Percentiles rank a stretch among this genome's conserved stretches.
Conservation (phyloP, 2,329 filamentous ascomycete genomes). For the Cladophialophora bantiana region DNA sequence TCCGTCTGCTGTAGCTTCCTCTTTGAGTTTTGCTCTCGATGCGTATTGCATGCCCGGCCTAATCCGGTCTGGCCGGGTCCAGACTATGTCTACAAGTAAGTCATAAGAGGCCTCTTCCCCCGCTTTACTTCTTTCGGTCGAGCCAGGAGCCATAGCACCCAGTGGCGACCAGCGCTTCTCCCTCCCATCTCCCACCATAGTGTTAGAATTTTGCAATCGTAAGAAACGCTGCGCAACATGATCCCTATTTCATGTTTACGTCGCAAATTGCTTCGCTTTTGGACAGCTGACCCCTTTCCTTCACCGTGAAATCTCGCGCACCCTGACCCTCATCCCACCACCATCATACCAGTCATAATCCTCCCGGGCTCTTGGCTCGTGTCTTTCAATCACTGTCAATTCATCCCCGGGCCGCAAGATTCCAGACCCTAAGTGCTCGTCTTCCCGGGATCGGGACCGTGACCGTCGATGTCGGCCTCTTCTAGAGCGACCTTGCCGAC, state of each 20-base stretch:
- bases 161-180: neutral
- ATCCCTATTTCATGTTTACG: slow-evolving; percentile 2
- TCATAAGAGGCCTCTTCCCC: neutral
- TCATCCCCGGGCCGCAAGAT: slow-evolving; percentile 25
- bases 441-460: slow-evolving; percentile 23
- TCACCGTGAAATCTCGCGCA: slow-evolving; percentile 37
- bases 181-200: neutral
- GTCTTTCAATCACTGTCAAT: slow-evolving; percentile 29
- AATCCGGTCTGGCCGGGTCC: slow-evolving; percentile 3
- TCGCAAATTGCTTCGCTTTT: neutral
- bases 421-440: neutral
- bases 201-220: neutral
- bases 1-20: neutral
- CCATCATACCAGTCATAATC: slow-evolving; percentile 39
- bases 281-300: neutral
- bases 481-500: slow-evolving; percentile 1
- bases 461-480: slow-evolving; percentile 7
- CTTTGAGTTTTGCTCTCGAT: slow-evolving; percentile 4
- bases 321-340: slow-evolving; percentile 37
- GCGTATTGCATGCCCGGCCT: neutral
- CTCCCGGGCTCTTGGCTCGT: slow-evolving; percentile 19
- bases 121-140: neutral
- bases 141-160: neutral
- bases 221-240: slow-evolving; percentile 7
- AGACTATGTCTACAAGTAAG: neutral